These are phyloP conservation scores for Ochetophila trinervis DNA, from an alignment of 306 rosid genomes.

Conservation along the genomic window DNA sequence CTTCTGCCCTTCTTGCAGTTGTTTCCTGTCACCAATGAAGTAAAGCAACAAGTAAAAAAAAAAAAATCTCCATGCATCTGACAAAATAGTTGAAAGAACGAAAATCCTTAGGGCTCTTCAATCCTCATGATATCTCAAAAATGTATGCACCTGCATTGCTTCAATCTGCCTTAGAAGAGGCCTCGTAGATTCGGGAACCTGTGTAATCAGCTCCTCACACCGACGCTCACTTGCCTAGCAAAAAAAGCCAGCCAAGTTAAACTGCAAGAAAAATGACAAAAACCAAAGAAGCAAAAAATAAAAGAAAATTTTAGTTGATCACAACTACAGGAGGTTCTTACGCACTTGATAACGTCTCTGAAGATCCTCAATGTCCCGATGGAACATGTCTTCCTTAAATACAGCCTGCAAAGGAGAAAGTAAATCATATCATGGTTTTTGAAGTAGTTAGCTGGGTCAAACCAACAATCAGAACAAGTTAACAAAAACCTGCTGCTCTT, in stretches of 20 bases:
- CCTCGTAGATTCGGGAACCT: constrained; percentile 98
- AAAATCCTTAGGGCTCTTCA: constrained; percentile 1
- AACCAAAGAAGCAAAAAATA: constrained; percentile 15
- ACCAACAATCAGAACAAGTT: constrained; percentile 20
- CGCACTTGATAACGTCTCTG: constrained; percentile 91
- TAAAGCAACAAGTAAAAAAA: constrained; percentile 25
- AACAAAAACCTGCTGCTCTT: constrained; percentile 86
- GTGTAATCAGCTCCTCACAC: constrained; percentile 90
- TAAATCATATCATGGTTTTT: constrained; percentile 8
- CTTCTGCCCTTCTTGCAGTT: constrained; percentile 86
- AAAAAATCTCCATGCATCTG: constrained; percentile 25
- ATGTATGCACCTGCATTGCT: constrained; percentile 83
- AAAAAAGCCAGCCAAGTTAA: constrained; percentile 29
- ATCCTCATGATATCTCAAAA: constrained; percentile 17
- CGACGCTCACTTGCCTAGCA: constrained; percentile 95
- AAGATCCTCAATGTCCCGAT: constrained; percentile 90
- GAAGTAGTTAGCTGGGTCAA: constrained; percentile 21
- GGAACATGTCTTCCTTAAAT: constrained; percentile 88
- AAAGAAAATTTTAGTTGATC: background rate
- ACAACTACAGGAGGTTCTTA: constrained; percentile 24
- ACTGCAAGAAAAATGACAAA: constrained; percentile 15
- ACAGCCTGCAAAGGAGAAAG: constrained; percentile 57
- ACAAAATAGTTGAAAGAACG: constrained; percentile 24
- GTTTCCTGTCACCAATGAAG: constrained; percentile 65
- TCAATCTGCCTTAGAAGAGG: constrained; percentile 98